phyloP scores from a whole-genome alignment of 202 grass and related monocot species.

The Sporobolus alterniflorus region DNA sequence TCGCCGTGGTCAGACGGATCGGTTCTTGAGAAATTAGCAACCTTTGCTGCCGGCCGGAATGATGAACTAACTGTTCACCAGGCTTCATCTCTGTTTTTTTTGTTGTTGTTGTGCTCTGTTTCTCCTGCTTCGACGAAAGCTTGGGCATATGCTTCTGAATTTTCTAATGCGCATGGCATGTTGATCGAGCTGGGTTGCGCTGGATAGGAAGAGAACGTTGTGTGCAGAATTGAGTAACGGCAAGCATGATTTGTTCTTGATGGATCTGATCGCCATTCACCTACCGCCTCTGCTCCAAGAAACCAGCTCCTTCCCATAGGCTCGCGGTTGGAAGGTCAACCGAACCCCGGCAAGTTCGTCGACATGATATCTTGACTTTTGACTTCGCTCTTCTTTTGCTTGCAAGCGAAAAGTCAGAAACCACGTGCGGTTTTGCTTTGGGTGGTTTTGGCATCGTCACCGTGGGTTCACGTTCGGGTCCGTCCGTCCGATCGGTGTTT shows the following conservation, averaged over 20 bases:
- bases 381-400: neutral
- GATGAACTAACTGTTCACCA: neutral
- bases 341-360: neutral
- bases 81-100: neutral
- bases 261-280: neutral
- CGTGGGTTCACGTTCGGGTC: neutral
- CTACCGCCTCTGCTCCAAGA: neutral
- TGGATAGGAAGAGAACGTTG: neutral
- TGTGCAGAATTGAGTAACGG: neutral
- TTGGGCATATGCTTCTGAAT: neutral
- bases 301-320: neutral
- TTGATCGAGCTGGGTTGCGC: neutral
- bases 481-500: neutral
- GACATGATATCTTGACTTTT: neutral
- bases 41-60: neutral
- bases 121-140: neutral
- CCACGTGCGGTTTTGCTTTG: neutral
- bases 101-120: no score
- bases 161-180: neutral
- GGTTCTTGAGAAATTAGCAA: neutral
- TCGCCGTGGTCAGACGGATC: no score
- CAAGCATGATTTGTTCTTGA: neutral
- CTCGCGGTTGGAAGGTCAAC: constrained; percentile 18
- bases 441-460: neutral
- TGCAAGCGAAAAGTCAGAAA: neutral